These are phyloP conservation scores for Talaromyces amestolkiae DNA, from an alignment of 2,329 filamentous ascomycete genomes.

Conservation along the genomic window DNA sequence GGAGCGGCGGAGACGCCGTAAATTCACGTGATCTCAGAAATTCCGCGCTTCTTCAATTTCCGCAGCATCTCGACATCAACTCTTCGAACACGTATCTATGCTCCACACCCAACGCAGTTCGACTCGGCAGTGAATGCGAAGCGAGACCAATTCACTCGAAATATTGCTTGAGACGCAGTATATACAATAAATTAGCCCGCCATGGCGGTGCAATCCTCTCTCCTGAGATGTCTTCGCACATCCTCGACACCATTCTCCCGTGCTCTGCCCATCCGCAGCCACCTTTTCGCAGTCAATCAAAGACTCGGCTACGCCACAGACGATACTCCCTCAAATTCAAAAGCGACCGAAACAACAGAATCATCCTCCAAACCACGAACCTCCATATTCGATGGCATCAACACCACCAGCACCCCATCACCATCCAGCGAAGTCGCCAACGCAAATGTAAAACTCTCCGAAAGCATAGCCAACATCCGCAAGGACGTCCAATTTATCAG, in stretches of 20 bases:
- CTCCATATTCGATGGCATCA: slow-evolving; percentile 4
- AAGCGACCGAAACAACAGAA: background rate
- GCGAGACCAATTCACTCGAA: slow-evolving; percentile 1
- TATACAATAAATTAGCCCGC: slow-evolving; percentile 4
- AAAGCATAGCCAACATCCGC: slow-evolving; percentile 4
- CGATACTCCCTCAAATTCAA: background rate
- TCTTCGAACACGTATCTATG: background rate
- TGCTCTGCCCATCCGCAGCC: background rate
- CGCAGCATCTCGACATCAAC: background rate
- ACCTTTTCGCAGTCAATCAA: background rate
- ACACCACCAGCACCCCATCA: background rate
- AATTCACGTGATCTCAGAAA: slow-evolving; percentile 27
- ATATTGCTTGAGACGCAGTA: background rate
- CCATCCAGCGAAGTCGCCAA: background rate
- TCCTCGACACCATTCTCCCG: slow-evolving; percentile 1
- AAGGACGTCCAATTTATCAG: background rate
- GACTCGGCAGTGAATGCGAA: background rate
- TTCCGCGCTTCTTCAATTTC: slow-evolving; percentile 19
- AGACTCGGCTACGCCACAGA: slow-evolving; percentile 1
- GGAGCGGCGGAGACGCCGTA: background rate
- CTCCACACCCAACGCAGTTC: background rate
- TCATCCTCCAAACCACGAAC: background rate
- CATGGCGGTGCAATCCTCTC: slow-evolving; percentile 15
- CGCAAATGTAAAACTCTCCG: background rate
- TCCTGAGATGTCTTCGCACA: slow-evolving; percentile 14